These are phyloP conservation scores for Xylaria sp. DNA, from an alignment of 2,329 filamentous ascomycete species.

Conservation along the genomic window DNA sequence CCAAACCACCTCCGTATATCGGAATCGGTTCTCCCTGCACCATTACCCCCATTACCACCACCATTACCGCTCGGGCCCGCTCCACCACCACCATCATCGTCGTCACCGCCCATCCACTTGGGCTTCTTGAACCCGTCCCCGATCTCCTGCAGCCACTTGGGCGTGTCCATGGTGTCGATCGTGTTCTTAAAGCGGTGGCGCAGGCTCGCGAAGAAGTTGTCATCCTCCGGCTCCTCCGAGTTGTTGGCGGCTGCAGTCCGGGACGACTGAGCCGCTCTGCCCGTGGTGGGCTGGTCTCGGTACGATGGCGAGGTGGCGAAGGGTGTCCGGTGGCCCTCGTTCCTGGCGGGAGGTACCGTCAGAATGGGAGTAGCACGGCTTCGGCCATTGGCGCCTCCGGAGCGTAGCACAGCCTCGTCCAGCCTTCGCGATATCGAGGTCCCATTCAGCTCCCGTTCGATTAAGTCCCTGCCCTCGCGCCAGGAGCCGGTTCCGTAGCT, in stretches of 20 bases:
- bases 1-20: slow-evolving; percentile 64
- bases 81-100: slow-evolving; percentile 41
- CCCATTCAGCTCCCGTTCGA: slow-evolving; percentile 80
- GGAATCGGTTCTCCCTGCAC: slow-evolving; percentile 34
- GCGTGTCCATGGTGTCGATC: slow-evolving; percentile 78
- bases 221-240: slow-evolving; percentile 71
- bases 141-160: slow-evolving; percentile 79
- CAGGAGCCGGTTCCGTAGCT: slow-evolving; percentile 80
- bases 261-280: slow-evolving; percentile 38
- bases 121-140: slow-evolving; percentile 72
- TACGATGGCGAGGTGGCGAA: slow-evolving; percentile 46
- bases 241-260: slow-evolving; percentile 46
- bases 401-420: slow-evolving; percentile 45
- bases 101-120: slow-evolving; percentile 75
- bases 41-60: slow-evolving; percentile 34
- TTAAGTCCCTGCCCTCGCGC: slow-evolving; percentile 88
- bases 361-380: slow-evolving; percentile 50
- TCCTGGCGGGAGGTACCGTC: slow-evolving; percentile 48
- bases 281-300: slow-evolving; percentile 36
- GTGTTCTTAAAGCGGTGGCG: slow-evolving; percentile 90
- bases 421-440: slow-evolving; percentile 57
- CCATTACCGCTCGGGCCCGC: slow-evolving; percentile 58
- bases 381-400: slow-evolving; percentile 31
- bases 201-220: slow-evolving; percentile 82
- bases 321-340: slow-evolving; percentile 45